These are phyloP conservation scores for Raddia distichophylla DNA, from an alignment of 176 grass and related monocot genomes.

Conservation along the genomic window DNA sequence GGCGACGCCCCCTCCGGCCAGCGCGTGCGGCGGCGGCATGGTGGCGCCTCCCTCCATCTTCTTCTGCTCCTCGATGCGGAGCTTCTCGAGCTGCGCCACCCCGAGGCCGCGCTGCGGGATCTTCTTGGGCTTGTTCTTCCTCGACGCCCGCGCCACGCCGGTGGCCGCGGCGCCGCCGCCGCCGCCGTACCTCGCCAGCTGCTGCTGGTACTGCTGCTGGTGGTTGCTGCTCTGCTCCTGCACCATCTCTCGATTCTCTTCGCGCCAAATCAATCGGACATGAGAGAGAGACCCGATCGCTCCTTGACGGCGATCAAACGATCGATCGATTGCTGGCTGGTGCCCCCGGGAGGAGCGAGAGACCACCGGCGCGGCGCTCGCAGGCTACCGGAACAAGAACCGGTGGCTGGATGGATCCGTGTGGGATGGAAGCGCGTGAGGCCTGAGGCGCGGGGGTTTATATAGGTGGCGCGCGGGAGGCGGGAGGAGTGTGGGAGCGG, in stretches of 20 bases:
- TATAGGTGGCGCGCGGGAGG: conserved; percentile 33
- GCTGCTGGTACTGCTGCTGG: conserved; percentile 21
- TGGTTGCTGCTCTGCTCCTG: conserved; percentile 40
- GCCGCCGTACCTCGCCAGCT: conserved; percentile 48
- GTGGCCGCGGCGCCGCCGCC: conserved; percentile 12
- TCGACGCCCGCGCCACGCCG: conserved; percentile 53
- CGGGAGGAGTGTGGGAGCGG: conserved; percentile 37
- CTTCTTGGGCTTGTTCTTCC: conserved; percentile 74
- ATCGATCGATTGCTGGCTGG: background rate
- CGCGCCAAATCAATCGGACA: conserved; percentile 3
- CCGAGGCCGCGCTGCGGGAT: conserved; percentile 77
- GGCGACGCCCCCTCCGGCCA: conserved; percentile 13
- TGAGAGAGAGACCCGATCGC: background rate
- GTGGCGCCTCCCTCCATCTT: conserved; percentile 49
- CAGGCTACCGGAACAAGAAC: conserved; percentile 50
- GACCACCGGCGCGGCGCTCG: conserved; percentile 12
- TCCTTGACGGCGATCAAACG: background rate
- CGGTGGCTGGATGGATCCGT: background rate
- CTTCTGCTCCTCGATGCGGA: conserved; percentile 81
- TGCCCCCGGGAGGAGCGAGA: background rate
- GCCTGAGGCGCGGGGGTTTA: background rate
- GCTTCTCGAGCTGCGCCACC: conserved; percentile 87
- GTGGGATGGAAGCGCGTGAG: conserved; percentile 29
- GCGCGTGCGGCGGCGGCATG: conserved; percentile 27
- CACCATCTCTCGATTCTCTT: conserved; percentile 49